Evolutionary conservation across 441 rosid genomes (phyloP), one percentile per base, ranked within the genome.

Genomic region (Aleurites moluccanus): DNA sequence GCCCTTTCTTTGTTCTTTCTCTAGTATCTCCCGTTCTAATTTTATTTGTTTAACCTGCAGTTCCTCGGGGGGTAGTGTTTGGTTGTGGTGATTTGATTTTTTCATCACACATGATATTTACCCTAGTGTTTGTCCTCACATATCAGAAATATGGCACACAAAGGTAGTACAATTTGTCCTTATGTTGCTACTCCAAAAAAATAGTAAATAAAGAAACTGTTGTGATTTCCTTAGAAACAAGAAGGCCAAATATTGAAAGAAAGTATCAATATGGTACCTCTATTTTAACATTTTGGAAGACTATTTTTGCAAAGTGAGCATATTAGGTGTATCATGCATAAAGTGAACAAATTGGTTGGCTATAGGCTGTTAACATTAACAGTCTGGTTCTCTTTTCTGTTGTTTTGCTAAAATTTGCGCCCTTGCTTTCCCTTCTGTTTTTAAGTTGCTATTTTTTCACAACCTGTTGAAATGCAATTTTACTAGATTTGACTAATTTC

Each of bases 51-150:
- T 52, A 78, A 70, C 77, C 47, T 72, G 87, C 95, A 96, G 99
- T 95, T 91, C 97, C 98, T 73, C 91, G 86, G 45, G 99, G 99
- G 33, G 88, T 89, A 45, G 83, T 88, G 59, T 94, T 90, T 73
- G 98, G 98, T 38, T 96, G 99, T 72, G 99, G 99, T 74, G 99
- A 96, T 85, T 85, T 96, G 88, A 96, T 96, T 66, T 96, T 96
- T 83, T 96, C 99, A 67, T 96, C 99, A 4, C 99, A 96, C 83
- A 96, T 94, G 98, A 96, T 96, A 79, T 96, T 96, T 80, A 90
- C 97, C 49, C 84, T 96, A 2, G 98, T 96, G 67, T 96, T 96
- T 83, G 98, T 96, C 73, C 94, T 82, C 66, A 87, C 98, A 5
- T 96, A 94, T 82, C 98, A 96, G 82, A 94, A 92, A 79, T 94